These are phyloP conservation scores for Stemphylium lycopersici DNA, from an alignment of 2,329 filamentous ascomycete genomes.

Conservation along the genomic window DNA sequence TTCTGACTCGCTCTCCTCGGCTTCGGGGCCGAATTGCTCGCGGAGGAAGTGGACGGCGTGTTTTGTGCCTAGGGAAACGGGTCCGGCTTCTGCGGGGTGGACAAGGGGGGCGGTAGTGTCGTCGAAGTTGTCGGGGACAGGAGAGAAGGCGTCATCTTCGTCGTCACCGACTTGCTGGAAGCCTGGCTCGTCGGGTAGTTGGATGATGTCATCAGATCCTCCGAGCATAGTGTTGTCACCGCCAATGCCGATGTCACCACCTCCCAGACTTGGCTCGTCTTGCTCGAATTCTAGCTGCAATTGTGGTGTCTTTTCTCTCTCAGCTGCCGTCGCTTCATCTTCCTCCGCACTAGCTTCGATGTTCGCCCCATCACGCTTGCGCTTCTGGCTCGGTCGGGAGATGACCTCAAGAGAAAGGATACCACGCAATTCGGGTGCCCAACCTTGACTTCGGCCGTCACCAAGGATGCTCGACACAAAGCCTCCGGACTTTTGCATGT, in stretches of 20 bases:
- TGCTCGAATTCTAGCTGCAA: constrained; percentile 66
- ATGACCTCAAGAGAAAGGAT: constrained; percentile 87
- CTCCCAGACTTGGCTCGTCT: constrained; percentile 56
- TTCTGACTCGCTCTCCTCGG: constrained; percentile 69
- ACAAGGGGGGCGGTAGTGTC: constrained; percentile 77
- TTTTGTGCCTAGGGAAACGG: constrained; percentile 88
- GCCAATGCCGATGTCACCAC: constrained; percentile 52
- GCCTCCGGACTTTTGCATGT: constrained; percentile 87
- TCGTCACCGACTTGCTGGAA: constrained; percentile 38
- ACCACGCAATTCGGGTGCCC: constrained; percentile 92
- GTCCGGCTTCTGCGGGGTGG: constrained; percentile 82
- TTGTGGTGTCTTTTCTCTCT: constrained; percentile 69
- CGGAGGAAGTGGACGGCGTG: constrained; percentile 94
- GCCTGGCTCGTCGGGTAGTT: constrained; percentile 36
- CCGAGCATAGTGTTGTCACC: constrained; percentile 41
- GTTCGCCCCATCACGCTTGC: constrained; percentile 89
- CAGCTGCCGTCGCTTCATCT: constrained; percentile 56
- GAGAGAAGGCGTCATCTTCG: constrained; percentile 48
- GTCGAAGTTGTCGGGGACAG: constrained; percentile 68
- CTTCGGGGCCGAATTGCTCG: constrained; percentile 80
- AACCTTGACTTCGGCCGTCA: constrained; percentile 76
- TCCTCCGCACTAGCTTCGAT: constrained; percentile 76
- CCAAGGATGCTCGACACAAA: constrained; percentile 89
- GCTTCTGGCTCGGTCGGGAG: constrained; percentile 80
- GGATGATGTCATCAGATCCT: constrained; percentile 34